Percentiles rank a stretch among this genome's conserved stretches.
Conservation (phyloP, 2,329 filamentous ascomycete genomes). For the Rhynchosporium graminicola region DNA sequence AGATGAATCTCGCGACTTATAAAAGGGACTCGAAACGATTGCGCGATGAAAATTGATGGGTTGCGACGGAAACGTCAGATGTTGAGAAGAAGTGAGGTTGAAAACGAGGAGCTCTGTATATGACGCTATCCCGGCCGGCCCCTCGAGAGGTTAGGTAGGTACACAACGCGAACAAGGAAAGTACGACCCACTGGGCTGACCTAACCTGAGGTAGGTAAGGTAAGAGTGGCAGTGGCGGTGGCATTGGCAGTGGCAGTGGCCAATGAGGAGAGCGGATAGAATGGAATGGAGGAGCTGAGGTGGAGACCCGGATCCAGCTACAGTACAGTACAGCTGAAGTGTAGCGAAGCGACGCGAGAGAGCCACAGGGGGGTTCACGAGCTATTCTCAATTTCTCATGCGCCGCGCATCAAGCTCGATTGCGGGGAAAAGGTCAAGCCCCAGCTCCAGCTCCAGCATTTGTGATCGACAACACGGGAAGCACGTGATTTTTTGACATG, state of each 20-base stretch:
- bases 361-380: not conserved
- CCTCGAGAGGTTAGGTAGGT: not conserved
- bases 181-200: slow-evolving; percentile 2
- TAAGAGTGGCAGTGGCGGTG: no score
- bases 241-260: not conserved
- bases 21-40: slow-evolving; percentile 17
- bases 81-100: slow-evolving; percentile 26
- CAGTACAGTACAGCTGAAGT: slow-evolving; percentile 21
- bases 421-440: no score
- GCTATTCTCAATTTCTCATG: not conserved
- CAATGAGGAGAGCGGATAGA: slow-evolving; percentile 16
- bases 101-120: slow-evolving; percentile 24
- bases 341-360: not conserved
- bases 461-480: not conserved
- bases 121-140: slow-evolving; percentile 15
- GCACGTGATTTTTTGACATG: not conserved
- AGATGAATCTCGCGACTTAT: slow-evolving; percentile 25
- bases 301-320: not conserved
- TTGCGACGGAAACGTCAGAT: slow-evolving; percentile 31
- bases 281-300: not conserved
- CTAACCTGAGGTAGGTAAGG: not conserved
- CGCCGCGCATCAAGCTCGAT: not conserved
- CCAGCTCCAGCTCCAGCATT: not conserved
- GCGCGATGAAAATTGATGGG: slow-evolving; percentile 28
- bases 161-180: slow-evolving; percentile 12